phyloP scores from a whole-genome alignment of 352 stramenopile species.

The Thalassiosira ordinaria region DNA sequence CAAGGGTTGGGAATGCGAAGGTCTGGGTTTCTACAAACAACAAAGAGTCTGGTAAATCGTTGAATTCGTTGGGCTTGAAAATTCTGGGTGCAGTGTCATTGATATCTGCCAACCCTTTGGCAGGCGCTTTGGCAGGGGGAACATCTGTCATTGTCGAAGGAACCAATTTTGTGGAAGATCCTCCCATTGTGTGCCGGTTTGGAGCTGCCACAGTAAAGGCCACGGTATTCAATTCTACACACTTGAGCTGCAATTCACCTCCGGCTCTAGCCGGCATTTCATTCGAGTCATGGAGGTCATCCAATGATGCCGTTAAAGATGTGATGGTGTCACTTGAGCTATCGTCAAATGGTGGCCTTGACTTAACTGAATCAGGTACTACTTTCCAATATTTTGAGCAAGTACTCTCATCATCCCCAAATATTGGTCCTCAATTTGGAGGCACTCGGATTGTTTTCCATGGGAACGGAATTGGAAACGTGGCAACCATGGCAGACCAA shows the following conservation, averaged over 20 bases:
- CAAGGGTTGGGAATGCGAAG: constrained; percentile 8
- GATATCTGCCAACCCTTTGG: constrained; percentile 12
- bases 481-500: neutral
- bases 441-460: constrained; percentile 12
- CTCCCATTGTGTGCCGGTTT: constrained; percentile 28
- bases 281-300: constrained; percentile 16
- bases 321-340: constrained; percentile 21
- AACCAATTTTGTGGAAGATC: constrained; percentile 8
- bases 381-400: constrained; percentile 28
- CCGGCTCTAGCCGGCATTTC: neutral
- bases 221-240: constrained; percentile 15
- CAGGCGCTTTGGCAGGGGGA: constrained; percentile 18
- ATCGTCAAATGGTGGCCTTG: constrained; percentile 31
- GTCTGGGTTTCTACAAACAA: constrained; percentile 32
- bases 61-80: constrained; percentile 37
- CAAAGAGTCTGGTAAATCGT: constrained; percentile 8
- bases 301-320: neutral
- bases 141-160: constrained; percentile 24
- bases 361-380: constrained; percentile 23
- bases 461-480: constrained; percentile 12
- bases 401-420: constrained; percentile 2
- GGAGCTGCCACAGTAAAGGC: constrained; percentile 24
- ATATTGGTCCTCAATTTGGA: constrained; percentile 11
- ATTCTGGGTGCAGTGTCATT: constrained; percentile 23
- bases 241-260: constrained; percentile 26